A percentile compares a stretch with the other conserved stretches of the same genome.
phyloP scores from a whole-genome alignment of 1,139 yeast genomes.

The Protomyces macrosporus region DNA sequence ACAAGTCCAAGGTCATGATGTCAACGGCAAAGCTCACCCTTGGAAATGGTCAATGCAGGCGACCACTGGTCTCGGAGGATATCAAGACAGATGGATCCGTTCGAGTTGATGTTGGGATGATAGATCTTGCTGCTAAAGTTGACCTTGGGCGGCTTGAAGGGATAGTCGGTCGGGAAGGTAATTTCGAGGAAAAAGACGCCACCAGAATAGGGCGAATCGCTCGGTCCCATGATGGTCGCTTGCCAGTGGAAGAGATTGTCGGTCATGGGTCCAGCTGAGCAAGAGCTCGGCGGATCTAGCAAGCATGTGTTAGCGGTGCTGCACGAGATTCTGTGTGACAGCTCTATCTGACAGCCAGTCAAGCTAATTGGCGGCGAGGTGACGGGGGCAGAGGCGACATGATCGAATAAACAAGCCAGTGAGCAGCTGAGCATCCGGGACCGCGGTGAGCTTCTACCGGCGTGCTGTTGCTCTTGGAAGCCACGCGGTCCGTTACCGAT shows the following conservation, averaged over 20 bases:
- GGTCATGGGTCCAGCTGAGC: conserved; percentile 99
- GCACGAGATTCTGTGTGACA: too few species aligned
- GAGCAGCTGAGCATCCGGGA: too few species aligned
- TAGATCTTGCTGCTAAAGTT: conserved; percentile 84
- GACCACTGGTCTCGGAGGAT: conserved; percentile 88
- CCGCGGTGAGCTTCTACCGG: too few species aligned
- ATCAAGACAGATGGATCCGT: conserved; percentile 82
- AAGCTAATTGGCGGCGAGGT: too few species aligned
- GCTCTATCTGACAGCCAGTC: too few species aligned
- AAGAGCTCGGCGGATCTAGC: conserved; percentile 92
- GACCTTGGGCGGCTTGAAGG: conserved; percentile 90
- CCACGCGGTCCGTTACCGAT: too few species aligned
- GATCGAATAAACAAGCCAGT: too few species aligned
- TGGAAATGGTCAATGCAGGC: conserved; percentile 83
- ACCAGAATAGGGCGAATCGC: conserved; percentile 89
- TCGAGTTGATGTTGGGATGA: conserved; percentile 85
- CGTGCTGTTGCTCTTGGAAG: too few species aligned
- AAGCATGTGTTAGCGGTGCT: not conserved
- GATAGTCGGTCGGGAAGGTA: conserved; percentile 92
- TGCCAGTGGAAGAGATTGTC: conserved; percentile 96
- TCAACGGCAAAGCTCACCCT: conserved; percentile 52
- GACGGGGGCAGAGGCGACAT: too few species aligned
- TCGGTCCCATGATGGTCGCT: conserved; percentile 93
- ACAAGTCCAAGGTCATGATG: not conserved
- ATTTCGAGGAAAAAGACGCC: conserved; percentile 88